These are phyloP conservation scores for Scheffersomyces stipitis DNA, from an alignment of 805 yeast genomes.

Conservation along the genomic window DNA sequence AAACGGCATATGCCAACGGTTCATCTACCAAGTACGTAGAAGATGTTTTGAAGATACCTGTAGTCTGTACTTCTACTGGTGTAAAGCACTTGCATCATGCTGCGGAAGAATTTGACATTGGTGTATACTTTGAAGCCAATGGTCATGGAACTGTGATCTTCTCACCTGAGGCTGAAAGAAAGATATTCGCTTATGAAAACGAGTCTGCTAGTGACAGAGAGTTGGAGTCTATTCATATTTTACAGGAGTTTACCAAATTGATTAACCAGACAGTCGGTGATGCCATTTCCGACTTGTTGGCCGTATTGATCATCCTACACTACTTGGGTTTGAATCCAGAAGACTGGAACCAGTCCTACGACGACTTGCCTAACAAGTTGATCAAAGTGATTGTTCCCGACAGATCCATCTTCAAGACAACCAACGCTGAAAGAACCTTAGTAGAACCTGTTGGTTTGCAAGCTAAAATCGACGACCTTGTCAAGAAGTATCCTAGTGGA, in stretches of 20 bases:
- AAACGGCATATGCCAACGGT: conserved; percentile 98
- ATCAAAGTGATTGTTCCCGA: conserved; percentile 82
- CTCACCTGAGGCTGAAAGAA: conserved; percentile 47
- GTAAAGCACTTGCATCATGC: conserved; percentile 96
- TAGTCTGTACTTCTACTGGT: conserved; percentile 89
- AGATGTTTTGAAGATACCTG: conserved; percentile 66
- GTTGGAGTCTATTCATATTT: conserved; percentile 48
- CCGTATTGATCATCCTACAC: conserved; percentile 65
- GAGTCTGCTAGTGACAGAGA: conserved; percentile 43
- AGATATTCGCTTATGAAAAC: conserved; percentile 24
- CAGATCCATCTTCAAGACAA: conserved; percentile 74
- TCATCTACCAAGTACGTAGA: conserved; percentile 74
- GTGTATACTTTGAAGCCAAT: conserved; percentile 96
- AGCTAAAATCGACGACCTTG: conserved; percentile 62
- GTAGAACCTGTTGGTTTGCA: conserved; percentile 80
- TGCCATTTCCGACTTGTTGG: conserved; percentile 87
- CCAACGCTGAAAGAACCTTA: conserved; percentile 85
- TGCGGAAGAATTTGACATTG: conserved; percentile 80
- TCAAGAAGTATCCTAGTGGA: conserved; percentile 55
- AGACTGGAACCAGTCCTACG: conserved; percentile 75
- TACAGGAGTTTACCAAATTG: conserved; percentile 62
- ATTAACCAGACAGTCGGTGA: conserved; percentile 99
- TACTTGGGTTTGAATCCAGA: conserved; percentile 58
- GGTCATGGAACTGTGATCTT: conserved; percentile 98
- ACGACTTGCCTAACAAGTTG: conserved; percentile 84